Percentiles rank a stretch among this genome's conserved stretches.
These are phyloP conservation scores for Aegilops bicornis DNA, from an alignment of 176 grass and related monocot species.

Conservation along the genomic window DNA sequence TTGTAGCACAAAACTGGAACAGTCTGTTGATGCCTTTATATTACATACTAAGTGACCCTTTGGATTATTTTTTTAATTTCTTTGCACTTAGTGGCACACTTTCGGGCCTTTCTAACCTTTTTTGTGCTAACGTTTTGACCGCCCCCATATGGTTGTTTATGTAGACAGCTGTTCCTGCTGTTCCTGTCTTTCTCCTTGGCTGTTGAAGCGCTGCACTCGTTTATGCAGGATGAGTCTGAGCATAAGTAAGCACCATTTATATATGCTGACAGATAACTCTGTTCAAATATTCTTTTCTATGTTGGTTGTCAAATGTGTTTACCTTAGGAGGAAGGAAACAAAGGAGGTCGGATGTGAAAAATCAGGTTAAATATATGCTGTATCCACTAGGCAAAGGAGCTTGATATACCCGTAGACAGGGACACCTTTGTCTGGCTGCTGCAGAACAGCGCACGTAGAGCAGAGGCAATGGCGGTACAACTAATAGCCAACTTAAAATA, in stretches of 20 bases:
- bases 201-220: conserved; percentile 91
- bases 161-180: conserved; percentile 97
- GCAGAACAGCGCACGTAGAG: no score
- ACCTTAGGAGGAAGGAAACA: no score
- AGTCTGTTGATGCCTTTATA: not conserved
- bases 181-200: conserved; percentile 97
- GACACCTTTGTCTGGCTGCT: no score
- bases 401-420: no score
- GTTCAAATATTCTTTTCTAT: not conserved
- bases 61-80: not conserved
- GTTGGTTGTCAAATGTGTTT: no score
- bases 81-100: not conserved
- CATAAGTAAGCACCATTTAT: conserved; percentile 78
- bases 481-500: no score
- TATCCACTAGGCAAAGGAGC: no score
- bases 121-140: conserved; percentile 26
- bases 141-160: conserved; percentile 46
- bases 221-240: conserved; percentile 99
- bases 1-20: not conserved
- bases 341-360: no score
- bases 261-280: not conserved
- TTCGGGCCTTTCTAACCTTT: not conserved
- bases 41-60: no score
- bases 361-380: no score
- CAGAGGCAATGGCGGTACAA: no score